Evolutionary conservation across 2,329 filamentous ascomycete genomes (phyloP).

Genomic region (Aspergillus sp.): DNA sequence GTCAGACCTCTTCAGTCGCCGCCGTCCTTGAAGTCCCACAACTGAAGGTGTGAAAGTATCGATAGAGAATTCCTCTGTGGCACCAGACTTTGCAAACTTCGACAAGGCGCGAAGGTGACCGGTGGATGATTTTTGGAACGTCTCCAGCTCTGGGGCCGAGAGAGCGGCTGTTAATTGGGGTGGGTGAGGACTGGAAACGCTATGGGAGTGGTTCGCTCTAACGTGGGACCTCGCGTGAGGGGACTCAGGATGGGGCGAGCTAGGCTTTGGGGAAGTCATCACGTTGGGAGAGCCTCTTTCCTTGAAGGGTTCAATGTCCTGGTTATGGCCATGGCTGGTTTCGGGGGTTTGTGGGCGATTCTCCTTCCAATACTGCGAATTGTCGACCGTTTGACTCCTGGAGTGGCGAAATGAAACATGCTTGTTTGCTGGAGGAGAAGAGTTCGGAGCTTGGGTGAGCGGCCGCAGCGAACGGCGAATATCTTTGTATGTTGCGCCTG

Average conservation of each 20-base stretch:
- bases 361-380: conserved; percentile 41
- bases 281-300: conserved; percentile 22
- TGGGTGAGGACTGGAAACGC: conserved; percentile 31
- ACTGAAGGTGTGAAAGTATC: conserved; percentile 80
- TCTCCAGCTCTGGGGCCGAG: conserved; percentile 71
- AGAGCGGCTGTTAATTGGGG: conserved; percentile 48
- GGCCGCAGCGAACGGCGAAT: conserved; percentile 76
- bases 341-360: conserved; percentile 35
- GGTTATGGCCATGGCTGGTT: conserved; percentile 24
- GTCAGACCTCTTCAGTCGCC: conserved; percentile 72
- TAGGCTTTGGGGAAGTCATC: conserved; percentile 23
- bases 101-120: conserved; percentile 86
- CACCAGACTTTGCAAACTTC: conserved; percentile 72
- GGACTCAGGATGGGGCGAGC: conserved; percentile 25
- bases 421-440: conserved; percentile 40
- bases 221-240: conserved; percentile 30
- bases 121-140: conserved; percentile 83
- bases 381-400: conserved; percentile 66
- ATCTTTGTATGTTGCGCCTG: conserved; percentile 68
- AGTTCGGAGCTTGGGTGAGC: conserved; percentile 64
- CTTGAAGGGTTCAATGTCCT: conserved; percentile 31
- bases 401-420: conserved; percentile 40
- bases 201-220: conserved; percentile 31
- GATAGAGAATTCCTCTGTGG: conserved; percentile 77
- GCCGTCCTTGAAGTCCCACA: conserved; percentile 78